Conservation (phyloP, 148 eudicot genomes). For the Cornus controversa region DNA sequence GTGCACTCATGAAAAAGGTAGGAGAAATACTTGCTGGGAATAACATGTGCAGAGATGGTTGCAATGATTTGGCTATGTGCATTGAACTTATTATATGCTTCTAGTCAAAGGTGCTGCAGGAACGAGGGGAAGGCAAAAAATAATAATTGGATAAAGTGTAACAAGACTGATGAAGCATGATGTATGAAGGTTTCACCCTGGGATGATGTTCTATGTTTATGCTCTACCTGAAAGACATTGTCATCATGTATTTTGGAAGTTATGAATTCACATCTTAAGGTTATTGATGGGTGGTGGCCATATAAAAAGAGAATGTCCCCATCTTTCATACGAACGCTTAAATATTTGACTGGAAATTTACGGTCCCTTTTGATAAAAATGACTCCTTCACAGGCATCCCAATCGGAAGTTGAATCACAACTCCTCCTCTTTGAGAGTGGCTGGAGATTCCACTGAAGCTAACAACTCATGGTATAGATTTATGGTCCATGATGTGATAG, state of each 20-base stretch:
- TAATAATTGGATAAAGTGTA: neutral
- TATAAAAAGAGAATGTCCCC: neutral
- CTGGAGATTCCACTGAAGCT: too few species aligned
- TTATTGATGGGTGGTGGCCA: neutral
- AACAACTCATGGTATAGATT: too few species aligned
- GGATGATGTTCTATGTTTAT: neutral
- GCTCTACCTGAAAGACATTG: neutral
- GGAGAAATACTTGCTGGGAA: neutral
- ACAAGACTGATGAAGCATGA: neutral
- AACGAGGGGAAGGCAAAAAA: neutral
- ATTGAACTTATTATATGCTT: neutral
- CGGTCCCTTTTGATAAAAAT: neutral
- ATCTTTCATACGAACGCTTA: conserved; percentile 3
- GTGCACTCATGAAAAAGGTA: neutral
- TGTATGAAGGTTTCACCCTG: neutral
- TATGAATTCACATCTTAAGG: neutral
- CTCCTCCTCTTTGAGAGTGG: too few species aligned
- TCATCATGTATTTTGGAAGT: neutral
- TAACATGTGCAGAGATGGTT: neutral
- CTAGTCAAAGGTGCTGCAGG: neutral
- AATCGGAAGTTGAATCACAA: too few species aligned
- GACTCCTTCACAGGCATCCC: too few species aligned
- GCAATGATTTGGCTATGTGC: neutral
- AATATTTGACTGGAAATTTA: neutral
- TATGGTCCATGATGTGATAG: too few species aligned